phyloP scores from a whole-genome alignment of 495 filamentous ascomycete genomes.

The Neurospora sp. region DNA sequence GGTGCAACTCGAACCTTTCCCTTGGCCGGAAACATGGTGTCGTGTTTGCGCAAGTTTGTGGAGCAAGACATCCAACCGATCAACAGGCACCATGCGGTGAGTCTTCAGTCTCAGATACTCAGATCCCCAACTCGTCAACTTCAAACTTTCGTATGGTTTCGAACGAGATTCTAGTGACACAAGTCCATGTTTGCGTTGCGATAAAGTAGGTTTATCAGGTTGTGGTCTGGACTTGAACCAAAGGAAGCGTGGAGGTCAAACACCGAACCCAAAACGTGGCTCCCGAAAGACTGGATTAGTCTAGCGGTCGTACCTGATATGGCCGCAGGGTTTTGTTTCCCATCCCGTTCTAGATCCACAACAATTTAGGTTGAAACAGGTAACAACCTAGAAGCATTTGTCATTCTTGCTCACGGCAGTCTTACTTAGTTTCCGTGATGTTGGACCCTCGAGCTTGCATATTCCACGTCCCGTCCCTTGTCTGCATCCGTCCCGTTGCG shows the following conservation, averaged over 20 bases:
- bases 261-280: not conserved
- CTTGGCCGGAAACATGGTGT: no score
- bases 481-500: not conserved
- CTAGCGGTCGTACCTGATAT: not conserved
- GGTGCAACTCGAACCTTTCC: not conserved
- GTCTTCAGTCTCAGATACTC: not conserved
- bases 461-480: not conserved
- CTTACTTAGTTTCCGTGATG: not conserved
- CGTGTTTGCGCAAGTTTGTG: not conserved
- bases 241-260: not conserved
- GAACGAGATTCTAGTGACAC: not conserved
- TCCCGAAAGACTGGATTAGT: not conserved
- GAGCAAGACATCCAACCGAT: not conserved
- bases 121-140: not conserved
- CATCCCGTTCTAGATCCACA: not conserved
- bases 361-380: not conserved
- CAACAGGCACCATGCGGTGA: not conserved
- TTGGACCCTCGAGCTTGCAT: not conserved
- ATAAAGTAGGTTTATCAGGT: not conserved
- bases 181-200: not conserved
- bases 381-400: not conserved
- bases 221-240: not conserved
- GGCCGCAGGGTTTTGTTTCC: not conserved
- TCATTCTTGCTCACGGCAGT: not conserved
- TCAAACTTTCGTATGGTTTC: not conserved